These are phyloP conservation scores for Salix purpurea DNA, from an alignment of 345 rosid genomes.

Conservation along the genomic window DNA sequence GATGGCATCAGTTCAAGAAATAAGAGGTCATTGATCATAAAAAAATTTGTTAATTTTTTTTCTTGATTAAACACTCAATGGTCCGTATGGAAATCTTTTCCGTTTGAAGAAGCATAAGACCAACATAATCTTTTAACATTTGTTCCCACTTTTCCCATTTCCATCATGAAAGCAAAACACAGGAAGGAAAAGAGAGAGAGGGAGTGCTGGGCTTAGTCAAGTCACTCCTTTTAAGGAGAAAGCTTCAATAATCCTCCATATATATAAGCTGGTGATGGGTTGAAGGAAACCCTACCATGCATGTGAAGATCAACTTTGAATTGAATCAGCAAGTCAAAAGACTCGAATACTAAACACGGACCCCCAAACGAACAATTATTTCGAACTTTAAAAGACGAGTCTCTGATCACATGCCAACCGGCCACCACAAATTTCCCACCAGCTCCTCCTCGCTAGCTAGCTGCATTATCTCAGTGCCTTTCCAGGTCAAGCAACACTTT, in stretches of 20 bases:
- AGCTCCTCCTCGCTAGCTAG: neutral
- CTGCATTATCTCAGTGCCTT: neutral
- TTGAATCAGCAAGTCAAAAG: neutral
- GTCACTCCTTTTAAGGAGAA: slow-evolving; percentile 47
- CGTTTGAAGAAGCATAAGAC: slow-evolving; percentile 9
- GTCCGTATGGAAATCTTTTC: slow-evolving; percentile 22
- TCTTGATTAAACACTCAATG: slow-evolving; percentile 34
- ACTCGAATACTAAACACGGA: slow-evolving; percentile 6
- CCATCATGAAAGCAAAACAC: neutral
- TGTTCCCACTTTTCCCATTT: slow-evolving; percentile 19
- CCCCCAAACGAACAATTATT: slow-evolving; percentile 8
- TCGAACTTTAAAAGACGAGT: slow-evolving; percentile 36
- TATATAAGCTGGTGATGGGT: neutral
- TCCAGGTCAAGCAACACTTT: neutral
- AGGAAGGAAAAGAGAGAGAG: neutral
- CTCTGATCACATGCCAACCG: slow-evolving; percentile 21
- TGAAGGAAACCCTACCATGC: neutral
- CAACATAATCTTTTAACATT: neutral
- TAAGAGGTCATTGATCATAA: too few relatives aligned
- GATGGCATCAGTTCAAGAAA: too few relatives aligned
- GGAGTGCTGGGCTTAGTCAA: slow-evolving; percentile 33
- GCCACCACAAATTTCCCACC: neutral
- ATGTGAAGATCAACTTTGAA: neutral
- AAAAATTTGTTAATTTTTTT: neutral
- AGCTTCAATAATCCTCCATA: neutral